Evolutionary conservation across 148 eudicot species (phyloP).

Genomic region (Camellia granthamiana): DNA sequence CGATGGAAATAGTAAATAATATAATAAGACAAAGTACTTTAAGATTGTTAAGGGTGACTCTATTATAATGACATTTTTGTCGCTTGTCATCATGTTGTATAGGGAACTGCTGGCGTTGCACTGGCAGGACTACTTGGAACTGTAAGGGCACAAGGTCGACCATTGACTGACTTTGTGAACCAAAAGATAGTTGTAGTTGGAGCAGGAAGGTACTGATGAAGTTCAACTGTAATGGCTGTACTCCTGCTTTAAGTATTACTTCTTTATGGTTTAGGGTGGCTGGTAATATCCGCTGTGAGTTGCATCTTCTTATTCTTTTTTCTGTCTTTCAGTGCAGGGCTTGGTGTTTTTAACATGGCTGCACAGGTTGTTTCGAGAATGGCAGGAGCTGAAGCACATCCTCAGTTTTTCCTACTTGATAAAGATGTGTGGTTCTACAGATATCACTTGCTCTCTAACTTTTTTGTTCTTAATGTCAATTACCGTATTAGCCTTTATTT

Average conservation of each 20-base stretch:
- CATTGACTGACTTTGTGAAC: slow-evolving; percentile 77
- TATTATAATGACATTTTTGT: background rate
- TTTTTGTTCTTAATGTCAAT: background rate
- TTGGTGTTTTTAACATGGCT: slow-evolving; percentile 95
- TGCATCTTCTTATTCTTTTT: slow-evolving; percentile 12
- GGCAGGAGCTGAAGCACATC: slow-evolving; percentile 59
- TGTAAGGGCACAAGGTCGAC: slow-evolving; percentile 94
- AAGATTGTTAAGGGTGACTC: background rate
- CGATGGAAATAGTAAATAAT: background rate
- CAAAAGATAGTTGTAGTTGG: slow-evolving; percentile 95
- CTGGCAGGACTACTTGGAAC: slow-evolving; percentile 93
- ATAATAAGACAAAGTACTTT: background rate
- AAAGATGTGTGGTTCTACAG: slow-evolving; percentile 61
- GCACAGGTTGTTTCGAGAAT: slow-evolving; percentile 78
- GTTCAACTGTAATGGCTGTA: background rate
- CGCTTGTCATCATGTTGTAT: slow-evolving; percentile 5
- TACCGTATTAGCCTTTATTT: background rate
- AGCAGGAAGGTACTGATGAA: slow-evolving; percentile 77
- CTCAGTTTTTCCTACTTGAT: slow-evolving; percentile 86
- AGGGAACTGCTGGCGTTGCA: slow-evolving; percentile 99
- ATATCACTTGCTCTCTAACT: background rate
- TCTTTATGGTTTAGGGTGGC: background rate
- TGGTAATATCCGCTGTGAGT: slow-evolving; percentile 3
- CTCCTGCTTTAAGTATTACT: slow-evolving; percentile 8
- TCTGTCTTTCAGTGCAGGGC: slow-evolving; percentile 86